Conservation (phyloP, 1,139 yeast genomes). For the Pichia sp. region DNA sequence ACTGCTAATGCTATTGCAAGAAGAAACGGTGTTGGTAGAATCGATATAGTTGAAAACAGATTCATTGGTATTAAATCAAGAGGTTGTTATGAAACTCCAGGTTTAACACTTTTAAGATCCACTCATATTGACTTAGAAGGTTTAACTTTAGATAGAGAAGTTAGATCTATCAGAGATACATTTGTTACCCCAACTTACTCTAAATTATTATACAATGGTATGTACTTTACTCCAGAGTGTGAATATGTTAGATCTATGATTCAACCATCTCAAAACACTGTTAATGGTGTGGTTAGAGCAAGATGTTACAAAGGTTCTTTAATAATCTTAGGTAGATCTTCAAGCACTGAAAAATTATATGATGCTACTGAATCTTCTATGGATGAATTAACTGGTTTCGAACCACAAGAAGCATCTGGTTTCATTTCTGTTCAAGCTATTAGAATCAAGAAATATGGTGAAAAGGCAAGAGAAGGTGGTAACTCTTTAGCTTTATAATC, state of each 20-base stretch:
- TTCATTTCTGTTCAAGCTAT: slow-evolving; percentile 97
- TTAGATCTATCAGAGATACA: slow-evolving; percentile 91
- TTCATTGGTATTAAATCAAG: slow-evolving; percentile 97
- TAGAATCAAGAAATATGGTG: slow-evolving; percentile 97
- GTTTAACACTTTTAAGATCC: slow-evolving; percentile 85
- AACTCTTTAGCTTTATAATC: slow-evolving; percentile 41
- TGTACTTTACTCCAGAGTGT: slow-evolving; percentile 97
- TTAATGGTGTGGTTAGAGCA: slow-evolving; percentile 93
- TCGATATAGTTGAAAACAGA: slow-evolving; percentile 97
- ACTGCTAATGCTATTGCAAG: slow-evolving; percentile 94
- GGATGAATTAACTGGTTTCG: slow-evolving; percentile 98
- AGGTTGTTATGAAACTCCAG: slow-evolving; percentile 99
- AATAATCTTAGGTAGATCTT: slow-evolving; percentile 83
- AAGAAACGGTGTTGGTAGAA: slow-evolving; percentile 99
- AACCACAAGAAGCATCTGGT: slow-evolving; percentile 95
- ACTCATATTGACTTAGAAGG: slow-evolving; percentile 97
- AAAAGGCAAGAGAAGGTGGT: slow-evolving; percentile 80
- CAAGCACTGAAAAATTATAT: slow-evolving; percentile 90
- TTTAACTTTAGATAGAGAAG: slow-evolving; percentile 93
- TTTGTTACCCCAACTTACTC: slow-evolving; percentile 93
- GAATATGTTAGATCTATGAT: slow-evolving; percentile 93
- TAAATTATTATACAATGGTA: slow-evolving; percentile 88
- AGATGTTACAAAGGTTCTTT: slow-evolving; percentile 88
- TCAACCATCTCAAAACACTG: slow-evolving; percentile 87
- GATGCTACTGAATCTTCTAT: slow-evolving; percentile 97